phyloP scores from a whole-genome alignment of 2,329 filamentous ascomycete species.

The Helotiales sp. region DNA sequence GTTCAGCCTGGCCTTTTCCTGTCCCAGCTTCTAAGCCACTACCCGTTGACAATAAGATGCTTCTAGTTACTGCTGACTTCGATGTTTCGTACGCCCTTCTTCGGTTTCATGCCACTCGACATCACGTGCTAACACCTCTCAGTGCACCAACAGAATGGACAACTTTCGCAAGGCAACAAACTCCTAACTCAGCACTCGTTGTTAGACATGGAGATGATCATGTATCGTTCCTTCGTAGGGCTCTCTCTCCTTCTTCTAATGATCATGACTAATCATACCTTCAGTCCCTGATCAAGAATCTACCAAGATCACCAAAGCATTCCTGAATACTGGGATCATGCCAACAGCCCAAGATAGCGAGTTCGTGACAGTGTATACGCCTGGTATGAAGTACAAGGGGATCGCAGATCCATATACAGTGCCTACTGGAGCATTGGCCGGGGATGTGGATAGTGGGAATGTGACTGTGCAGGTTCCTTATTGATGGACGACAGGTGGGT shows the following conservation, averaged over 20 bases:
- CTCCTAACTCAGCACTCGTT: conserved; percentile 10
- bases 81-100: background rate
- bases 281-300: conserved; percentile 9
- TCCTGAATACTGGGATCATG: conserved; percentile 11
- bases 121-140: background rate
- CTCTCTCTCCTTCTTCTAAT: no score
- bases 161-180: conserved; percentile 2
- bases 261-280: background rate
- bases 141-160: conserved; percentile 11
- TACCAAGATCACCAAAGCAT: conserved; percentile 13
- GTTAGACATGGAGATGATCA: conserved; percentile 21
- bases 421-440: conserved; percentile 6
- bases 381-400: background rate
- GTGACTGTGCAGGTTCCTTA: background rate
- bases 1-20: conserved; percentile 14
- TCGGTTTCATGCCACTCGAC: no score
- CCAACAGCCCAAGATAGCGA: conserved; percentile 1
- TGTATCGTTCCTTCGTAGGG: conserved; percentile 4
- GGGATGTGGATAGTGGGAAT: conserved; percentile 13
- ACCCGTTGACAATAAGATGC: background rate
- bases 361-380: conserved; percentile 12
- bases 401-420: conserved; percentile 13
- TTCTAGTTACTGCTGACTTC: conserved; percentile 10
- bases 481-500: no score
- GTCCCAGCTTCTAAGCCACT: background rate